These are phyloP conservation scores for Peniophora sp. DNA, from an alignment of 1,284 basidiomycete species.

Conservation along the genomic window DNA sequence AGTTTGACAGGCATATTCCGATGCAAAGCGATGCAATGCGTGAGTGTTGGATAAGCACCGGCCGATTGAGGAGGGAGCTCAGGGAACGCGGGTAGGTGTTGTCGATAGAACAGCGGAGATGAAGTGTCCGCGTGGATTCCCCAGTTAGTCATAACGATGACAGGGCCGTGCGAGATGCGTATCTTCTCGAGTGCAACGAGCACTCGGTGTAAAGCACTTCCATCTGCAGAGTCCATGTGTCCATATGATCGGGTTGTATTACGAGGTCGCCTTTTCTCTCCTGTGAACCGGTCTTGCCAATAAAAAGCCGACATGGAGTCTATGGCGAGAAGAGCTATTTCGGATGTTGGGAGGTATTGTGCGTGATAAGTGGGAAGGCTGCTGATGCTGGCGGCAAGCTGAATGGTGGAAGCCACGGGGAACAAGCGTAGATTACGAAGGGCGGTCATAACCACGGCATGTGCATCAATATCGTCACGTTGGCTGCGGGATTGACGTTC, in stretches of 20 bases:
- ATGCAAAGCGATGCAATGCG: conserved; percentile 38
- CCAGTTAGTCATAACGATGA: conserved; percentile 61
- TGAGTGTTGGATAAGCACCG: conserved; percentile 20
- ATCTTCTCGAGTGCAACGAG: conserved; percentile 42
- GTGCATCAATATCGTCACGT: conserved; percentile 4
- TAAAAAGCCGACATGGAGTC: conserved; percentile 73
- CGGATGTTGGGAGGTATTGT: conserved; percentile 35
- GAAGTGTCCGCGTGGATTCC: conserved; percentile 31
- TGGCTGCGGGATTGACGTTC: conserved; percentile 19
- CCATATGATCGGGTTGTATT: conserved; percentile 8
- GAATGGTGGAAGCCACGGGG: conserved; percentile 51
- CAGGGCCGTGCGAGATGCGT: conserved; percentile 39
- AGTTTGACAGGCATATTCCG: conserved; percentile 4
- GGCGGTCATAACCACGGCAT: conserved; percentile 19
- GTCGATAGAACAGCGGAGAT: conserved; percentile 34
- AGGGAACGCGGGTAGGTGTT: conserved; percentile 45
- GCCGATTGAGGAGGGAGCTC: conserved; percentile 14
- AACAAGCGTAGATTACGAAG: conserved; percentile 58
- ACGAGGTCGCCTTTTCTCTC: conserved; percentile 37
- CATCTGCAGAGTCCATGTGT: not conserved
- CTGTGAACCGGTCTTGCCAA: conserved; percentile 64
- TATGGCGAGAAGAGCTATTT: conserved; percentile 57
- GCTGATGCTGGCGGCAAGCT: conserved; percentile 59
- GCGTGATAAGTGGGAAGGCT: conserved; percentile 51
- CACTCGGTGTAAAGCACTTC: conserved; percentile 30